phyloP scores from a whole-genome alignment of 1,284 basidiomycete genomes.

The Exobasidium cylindrosporum region DNA sequence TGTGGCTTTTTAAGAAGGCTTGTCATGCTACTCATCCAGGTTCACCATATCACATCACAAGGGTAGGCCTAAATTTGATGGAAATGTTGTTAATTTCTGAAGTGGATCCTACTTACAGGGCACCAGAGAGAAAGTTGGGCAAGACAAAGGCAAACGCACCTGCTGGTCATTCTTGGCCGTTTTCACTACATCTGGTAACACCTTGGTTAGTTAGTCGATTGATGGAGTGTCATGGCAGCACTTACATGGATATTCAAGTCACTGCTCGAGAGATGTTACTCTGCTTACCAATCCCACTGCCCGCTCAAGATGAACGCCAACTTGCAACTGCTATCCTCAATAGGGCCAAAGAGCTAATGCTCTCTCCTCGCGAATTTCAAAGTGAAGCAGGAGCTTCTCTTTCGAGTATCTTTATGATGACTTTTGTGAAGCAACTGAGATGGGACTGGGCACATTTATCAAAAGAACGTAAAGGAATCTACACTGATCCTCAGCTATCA shows the following conservation, averaged over 20 bases:
- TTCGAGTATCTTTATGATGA: conserved; percentile 32
- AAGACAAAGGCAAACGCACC: background rate
- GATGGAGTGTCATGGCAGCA: conserved; percentile 37
- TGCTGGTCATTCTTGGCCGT: conserved; percentile 4
- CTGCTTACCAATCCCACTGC: conserved; percentile 33
- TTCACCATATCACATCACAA: conserved; percentile 42
- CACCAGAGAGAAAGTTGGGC: background rate
- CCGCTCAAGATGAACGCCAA: conserved; percentile 7
- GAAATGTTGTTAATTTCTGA: conserved; percentile 37
- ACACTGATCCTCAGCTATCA: background rate
- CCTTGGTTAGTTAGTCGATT: conserved; percentile 32
- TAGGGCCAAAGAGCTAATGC: conserved; percentile 29
- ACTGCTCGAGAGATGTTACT: conserved; percentile 32
- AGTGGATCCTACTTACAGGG: conserved; percentile 19
- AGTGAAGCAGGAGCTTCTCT: conserved; percentile 37
- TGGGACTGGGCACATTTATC: conserved; percentile 21
- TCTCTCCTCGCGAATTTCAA: conserved; percentile 37
- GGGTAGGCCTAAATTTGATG: conserved; percentile 39
- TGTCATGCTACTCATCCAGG: conserved; percentile 39
- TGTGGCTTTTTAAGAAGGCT: conserved; percentile 24
- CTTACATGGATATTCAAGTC: conserved; percentile 37
- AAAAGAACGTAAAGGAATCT: background rate
- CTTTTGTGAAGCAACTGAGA: conserved; percentile 34
- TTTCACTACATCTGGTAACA: conserved; percentile 24
- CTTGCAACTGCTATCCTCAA: conserved; percentile 26